phyloP scores from a whole-genome alignment of 805 yeast genomes.

The Metschnikowia colocasiae region DNA sequence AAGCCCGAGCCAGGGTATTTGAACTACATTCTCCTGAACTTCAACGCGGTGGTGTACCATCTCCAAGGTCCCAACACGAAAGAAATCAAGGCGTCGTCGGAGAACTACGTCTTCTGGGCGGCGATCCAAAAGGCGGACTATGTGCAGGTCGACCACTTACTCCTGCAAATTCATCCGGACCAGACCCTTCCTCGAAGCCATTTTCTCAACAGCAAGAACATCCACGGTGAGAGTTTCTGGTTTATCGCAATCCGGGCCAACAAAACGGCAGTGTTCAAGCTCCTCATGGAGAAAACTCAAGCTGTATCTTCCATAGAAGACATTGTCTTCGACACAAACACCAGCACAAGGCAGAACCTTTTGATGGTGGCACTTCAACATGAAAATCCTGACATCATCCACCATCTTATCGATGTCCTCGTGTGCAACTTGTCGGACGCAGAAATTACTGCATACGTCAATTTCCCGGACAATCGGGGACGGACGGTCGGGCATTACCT shows the following conservation, averaged over 20 bases:
- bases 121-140: conserved; percentile 37
- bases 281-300: conserved; percentile 44
- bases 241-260: conserved; percentile 55
- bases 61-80: conserved; percentile 31
- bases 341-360: conserved; percentile 49
- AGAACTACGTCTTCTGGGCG: conserved; percentile 54
- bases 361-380: conserved; percentile 59
- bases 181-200: conserved; percentile 23
- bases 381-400: conserved; percentile 45
- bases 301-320: conserved; percentile 61
- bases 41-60: conserved; percentile 76
- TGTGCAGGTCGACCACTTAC: conserved; percentile 13
- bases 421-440: conserved; percentile 35
- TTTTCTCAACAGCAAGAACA: conserved; percentile 22
- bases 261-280: conserved; percentile 43
- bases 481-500: conserved; percentile 74
- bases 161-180: conserved; percentile 12
- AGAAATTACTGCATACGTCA: conserved; percentile 50
- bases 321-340: conserved; percentile 58
- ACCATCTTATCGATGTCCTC: conserved; percentile 43
- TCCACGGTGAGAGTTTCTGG: conserved; percentile 68
- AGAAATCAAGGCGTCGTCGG: conserved; percentile 40
- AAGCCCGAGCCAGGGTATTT: conserved; percentile 49
- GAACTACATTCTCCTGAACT: conserved; percentile 77
- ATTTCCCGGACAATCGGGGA: conserved; percentile 46